phyloP scores from a whole-genome alignment of 805 yeast species.

The Lachancea kluyveri region DNA sequence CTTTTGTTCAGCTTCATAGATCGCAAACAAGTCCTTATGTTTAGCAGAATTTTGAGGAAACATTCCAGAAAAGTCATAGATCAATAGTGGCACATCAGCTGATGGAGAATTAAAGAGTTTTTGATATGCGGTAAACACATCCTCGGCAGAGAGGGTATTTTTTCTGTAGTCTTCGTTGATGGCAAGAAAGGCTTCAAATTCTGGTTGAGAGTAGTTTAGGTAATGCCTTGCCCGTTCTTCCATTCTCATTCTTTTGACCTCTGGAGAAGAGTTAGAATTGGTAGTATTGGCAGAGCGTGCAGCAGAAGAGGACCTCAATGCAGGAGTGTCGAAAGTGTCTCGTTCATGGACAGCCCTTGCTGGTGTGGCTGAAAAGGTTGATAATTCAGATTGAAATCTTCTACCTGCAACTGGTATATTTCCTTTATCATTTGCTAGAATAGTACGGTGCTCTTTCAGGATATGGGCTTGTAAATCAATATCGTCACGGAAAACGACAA shows the following conservation, averaged over 20 bases:
- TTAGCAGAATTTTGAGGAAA: slow-evolving; percentile 43
- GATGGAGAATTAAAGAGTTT: slow-evolving; percentile 39
- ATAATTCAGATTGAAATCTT: slow-evolving; percentile 52
- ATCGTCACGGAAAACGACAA: slow-evolving; percentile 86
- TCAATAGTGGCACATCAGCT: slow-evolving; percentile 49
- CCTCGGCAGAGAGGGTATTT: slow-evolving; percentile 41
- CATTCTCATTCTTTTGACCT: slow-evolving; percentile 52
- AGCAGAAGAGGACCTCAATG: no score
- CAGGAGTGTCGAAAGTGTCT: slow-evolving; percentile 9
- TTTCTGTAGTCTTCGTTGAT: slow-evolving; percentile 44
- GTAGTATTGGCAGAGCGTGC: slow-evolving; percentile 1
- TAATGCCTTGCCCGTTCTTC: slow-evolving; percentile 85
- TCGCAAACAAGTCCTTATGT: slow-evolving; percentile 33
- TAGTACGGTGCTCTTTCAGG: slow-evolving; percentile 69
- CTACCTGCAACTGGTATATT: slow-evolving; percentile 21
- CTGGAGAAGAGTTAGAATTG: slow-evolving; percentile 37
- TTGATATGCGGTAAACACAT: slow-evolving; percentile 41
- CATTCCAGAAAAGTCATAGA: slow-evolving; percentile 56
- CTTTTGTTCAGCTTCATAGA: slow-evolving; percentile 25
- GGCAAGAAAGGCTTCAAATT: slow-evolving; percentile 42
- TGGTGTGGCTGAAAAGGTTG: slow-evolving; percentile 44
- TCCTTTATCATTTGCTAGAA: slow-evolving; percentile 39
- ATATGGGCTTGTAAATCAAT: slow-evolving; percentile 84
- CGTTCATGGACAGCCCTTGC: slow-evolving; percentile 22
- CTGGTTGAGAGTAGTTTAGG: slow-evolving; percentile 44